Evolutionary conservation across 129 eudicot species (phyloP).

Genomic region (Flaveria sonorensis): DNA sequence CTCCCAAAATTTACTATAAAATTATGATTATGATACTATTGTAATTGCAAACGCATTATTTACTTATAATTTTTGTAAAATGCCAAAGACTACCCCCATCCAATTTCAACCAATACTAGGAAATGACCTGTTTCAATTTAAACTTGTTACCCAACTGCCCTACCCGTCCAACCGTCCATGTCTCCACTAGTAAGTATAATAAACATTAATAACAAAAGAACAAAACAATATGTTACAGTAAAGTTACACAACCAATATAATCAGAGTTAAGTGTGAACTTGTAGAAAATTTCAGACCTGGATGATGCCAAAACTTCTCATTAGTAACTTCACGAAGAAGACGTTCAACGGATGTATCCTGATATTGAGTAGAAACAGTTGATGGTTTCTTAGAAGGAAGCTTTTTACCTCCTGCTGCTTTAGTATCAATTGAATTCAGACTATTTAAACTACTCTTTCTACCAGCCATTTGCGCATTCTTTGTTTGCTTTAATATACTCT

Average conservation of each 20-base stretch:
- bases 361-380: slow-evolving; percentile 45
- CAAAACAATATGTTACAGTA: neutral
- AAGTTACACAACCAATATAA: slow-evolving; percentile 5
- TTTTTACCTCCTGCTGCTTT: slow-evolving; percentile 58
- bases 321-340: slow-evolving; percentile 93
- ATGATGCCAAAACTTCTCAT: slow-evolving; percentile 89
- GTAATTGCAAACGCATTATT: neutral
- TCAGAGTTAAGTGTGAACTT: slow-evolving; percentile 11
- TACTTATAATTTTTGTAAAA: neutral
- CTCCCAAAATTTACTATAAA: neutral
- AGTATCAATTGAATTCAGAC: slow-evolving; percentile 54
- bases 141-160: neutral
- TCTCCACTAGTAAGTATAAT: neutral
- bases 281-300: slow-evolving; percentile 61
- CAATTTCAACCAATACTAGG: neutral
- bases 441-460: slow-evolving; percentile 58
- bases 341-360: slow-evolving; percentile 95
- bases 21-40: slow-evolving; percentile 1
- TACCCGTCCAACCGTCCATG: neutral
- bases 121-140: neutral
- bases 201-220: neutral
- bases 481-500: slow-evolving; percentile 56
- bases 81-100: neutral
- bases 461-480: slow-evolving; percentile 36
- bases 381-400: slow-evolving; percentile 77